phyloP scores from a whole-genome alignment of 2,329 filamentous ascomycete genomes.

The Hypoxylon sp. region DNA sequence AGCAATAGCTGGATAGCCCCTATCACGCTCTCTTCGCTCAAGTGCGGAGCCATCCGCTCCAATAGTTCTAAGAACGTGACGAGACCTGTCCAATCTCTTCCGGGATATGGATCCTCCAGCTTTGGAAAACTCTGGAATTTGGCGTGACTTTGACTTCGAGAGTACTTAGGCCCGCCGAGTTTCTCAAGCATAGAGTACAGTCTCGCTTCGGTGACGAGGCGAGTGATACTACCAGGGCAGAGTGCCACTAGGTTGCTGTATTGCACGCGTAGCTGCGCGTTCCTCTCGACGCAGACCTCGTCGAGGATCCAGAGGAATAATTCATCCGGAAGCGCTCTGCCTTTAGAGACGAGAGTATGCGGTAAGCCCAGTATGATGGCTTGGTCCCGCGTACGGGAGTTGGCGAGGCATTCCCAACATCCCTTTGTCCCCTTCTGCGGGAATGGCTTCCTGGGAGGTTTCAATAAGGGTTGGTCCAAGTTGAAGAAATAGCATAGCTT shows the following conservation, averaged over 20 bases:
- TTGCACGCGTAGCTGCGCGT: conserved; percentile 69
- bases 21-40: conserved; percentile 56
- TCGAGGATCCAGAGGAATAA: conserved; percentile 77
- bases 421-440: conserved; percentile 58
- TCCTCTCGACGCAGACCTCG: conserved; percentile 70
- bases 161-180: conserved; percentile 69
- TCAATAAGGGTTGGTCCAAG: conserved; percentile 51
- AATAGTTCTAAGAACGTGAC: conserved; percentile 62
- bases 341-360: conserved; percentile 65
- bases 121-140: conserved; percentile 50
- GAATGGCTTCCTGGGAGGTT: conserved; percentile 54
- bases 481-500: conserved; percentile 68
- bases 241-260: conserved; percentile 71
- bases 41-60: conserved; percentile 54
- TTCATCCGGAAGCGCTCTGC: conserved; percentile 70
- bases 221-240: conserved; percentile 61
- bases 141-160: conserved; percentile 52
- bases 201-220: conserved; percentile 62
- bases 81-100: conserved; percentile 64
- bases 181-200: conserved; percentile 69
- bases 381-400: conserved; percentile 68
- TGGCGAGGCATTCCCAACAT: conserved; percentile 65
- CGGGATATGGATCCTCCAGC: conserved; percentile 52
- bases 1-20: conserved; percentile 65
- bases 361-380: conserved; percentile 75